A percentile compares a stretch with the other conserved stretches of the same genome.
These are phyloP conservation scores for Paratinospora sagittata DNA, from an alignment of 164 flowering plant species.

Conservation along the genomic window DNA sequence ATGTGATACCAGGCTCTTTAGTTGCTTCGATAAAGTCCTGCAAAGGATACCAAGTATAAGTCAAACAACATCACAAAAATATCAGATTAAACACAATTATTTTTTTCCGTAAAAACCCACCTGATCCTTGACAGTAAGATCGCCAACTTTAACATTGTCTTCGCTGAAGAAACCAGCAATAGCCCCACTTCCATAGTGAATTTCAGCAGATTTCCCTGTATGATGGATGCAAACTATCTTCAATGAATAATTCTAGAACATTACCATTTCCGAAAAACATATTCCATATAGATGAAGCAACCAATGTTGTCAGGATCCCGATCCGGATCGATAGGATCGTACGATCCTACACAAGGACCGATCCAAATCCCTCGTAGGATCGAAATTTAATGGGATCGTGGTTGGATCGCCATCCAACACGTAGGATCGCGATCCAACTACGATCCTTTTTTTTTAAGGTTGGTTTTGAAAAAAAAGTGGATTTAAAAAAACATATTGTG, in stretches of 20 bases:
- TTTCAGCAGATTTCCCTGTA: constrained; percentile 60
- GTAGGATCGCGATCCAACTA: no score
- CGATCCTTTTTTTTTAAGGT: no score
- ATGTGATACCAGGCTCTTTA: constrained; percentile 67
- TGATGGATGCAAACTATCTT: background rate
- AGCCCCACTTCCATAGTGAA: constrained; percentile 84
- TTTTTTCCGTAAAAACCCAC: constrained; percentile 21
- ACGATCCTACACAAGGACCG: no score
- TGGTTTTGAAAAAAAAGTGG: no score
- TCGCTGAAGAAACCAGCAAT: constrained; percentile 81
- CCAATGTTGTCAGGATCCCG: no score
- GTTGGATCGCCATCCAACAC: no score
- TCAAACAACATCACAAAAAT: background rate
- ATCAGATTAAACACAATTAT: background rate
- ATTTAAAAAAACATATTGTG: no score
- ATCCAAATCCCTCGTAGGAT: no score
- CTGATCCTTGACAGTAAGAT: constrained; percentile 70
- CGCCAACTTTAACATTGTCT: constrained; percentile 66
- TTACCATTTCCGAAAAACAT: background rate
- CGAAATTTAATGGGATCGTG: no score
- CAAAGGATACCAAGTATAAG: background rate
- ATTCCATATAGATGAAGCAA: background rate
- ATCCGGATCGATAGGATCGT: no score
- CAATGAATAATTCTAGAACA: background rate
- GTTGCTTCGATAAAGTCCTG: constrained; percentile 94